Percentiles rank a stretch among this genome's conserved stretches.
phyloP scores from a whole-genome alignment of 257 asterid genomes.

The Ophiorrhiza pumila region DNA sequence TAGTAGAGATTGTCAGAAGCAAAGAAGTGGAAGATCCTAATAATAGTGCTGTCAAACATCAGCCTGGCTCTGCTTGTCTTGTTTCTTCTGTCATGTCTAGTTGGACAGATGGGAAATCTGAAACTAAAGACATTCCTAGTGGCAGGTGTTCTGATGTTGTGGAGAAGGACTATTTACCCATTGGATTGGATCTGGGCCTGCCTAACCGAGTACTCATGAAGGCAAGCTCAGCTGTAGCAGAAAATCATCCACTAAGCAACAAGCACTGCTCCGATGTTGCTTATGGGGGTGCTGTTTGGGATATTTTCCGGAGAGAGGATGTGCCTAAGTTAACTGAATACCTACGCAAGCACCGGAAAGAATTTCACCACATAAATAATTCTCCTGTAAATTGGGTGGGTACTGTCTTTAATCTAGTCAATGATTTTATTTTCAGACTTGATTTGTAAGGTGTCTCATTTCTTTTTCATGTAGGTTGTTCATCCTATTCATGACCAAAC shows the following conservation, averaged over 20 bases:
- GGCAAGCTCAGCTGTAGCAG: constrained; percentile 8
- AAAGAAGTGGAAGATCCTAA: neutral
- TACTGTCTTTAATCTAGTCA: constrained; percentile 6
- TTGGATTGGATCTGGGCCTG: constrained; percentile 11
- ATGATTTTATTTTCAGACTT: neutral
- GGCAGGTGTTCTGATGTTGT: constrained; percentile 10
- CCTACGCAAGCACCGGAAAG: constrained; percentile 37
- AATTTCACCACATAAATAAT: constrained; percentile 29
- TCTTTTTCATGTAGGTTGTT: constrained; percentile 30
- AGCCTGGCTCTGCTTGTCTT: neutral
- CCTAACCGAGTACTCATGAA: constrained; percentile 13
- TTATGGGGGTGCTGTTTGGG: constrained; percentile 48
- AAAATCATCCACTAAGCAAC: constrained; percentile 15
- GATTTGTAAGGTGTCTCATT: constrained; percentile 11
- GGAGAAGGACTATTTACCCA: constrained; percentile 10
- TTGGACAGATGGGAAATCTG: constrained; percentile 5
- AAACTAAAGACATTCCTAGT: neutral
- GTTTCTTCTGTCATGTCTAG: neutral
- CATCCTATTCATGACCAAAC: constrained; percentile 51
- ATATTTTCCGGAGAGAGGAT: constrained; percentile 48
- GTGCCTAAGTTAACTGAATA: constrained; percentile 43
- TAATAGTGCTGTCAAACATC: neutral
- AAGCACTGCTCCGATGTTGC: constrained; percentile 12
- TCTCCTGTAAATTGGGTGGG: constrained; percentile 33
- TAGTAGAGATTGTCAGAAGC: neutral